A percentile compares a stretch with the other conserved stretches of the same genome.
phyloP scores from a whole-genome alignment of 2,329 filamentous ascomycete genomes.

The Penicillium expansum region DNA sequence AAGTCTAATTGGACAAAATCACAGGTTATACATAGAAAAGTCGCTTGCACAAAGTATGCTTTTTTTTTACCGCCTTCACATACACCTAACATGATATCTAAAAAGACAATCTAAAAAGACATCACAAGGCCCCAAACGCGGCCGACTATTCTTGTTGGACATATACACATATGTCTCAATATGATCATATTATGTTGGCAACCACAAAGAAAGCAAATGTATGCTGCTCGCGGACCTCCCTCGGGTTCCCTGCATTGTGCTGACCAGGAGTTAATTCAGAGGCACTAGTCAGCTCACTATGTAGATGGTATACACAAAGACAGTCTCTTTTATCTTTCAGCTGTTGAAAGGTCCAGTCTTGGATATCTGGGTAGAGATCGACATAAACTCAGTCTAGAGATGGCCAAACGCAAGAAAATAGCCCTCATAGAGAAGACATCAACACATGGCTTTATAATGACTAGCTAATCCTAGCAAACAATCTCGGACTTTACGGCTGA shows the following conservation, averaged over 20 bases:
- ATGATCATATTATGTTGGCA: too few relatives aligned
- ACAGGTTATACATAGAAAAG: too few relatives aligned
- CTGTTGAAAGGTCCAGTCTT: background rate
- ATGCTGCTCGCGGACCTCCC: conserved; percentile 21
- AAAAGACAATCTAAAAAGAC: too few relatives aligned
- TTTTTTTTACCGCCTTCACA: too few relatives aligned
- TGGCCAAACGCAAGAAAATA: conserved; percentile 21
- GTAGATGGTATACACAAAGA: background rate
- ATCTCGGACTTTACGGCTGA: conserved; percentile 56
- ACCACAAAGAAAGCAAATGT: conserved; percentile 2
- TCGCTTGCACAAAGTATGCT: too few relatives aligned
- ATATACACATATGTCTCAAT: too few relatives aligned
- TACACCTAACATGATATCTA: too few relatives aligned
- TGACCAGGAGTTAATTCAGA: conserved; percentile 1
- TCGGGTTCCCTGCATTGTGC: conserved; percentile 28
- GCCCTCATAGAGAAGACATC: conserved; percentile 36
- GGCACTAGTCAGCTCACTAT: background rate
- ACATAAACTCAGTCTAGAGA: background rate
- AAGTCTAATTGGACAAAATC: background rate
- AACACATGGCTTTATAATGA: background rate
- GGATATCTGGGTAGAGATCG: background rate
- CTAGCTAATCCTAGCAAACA: too few relatives aligned
- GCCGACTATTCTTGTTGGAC: too few relatives aligned
- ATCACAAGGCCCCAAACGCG: too few relatives aligned
- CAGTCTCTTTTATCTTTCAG: background rate